Percentiles rank a stretch among this genome's conserved stretches.
These are phyloP conservation scores for Aechmea fasciata DNA, from an alignment of 176 grass and related monocot genomes.

Conservation along the genomic window DNA sequence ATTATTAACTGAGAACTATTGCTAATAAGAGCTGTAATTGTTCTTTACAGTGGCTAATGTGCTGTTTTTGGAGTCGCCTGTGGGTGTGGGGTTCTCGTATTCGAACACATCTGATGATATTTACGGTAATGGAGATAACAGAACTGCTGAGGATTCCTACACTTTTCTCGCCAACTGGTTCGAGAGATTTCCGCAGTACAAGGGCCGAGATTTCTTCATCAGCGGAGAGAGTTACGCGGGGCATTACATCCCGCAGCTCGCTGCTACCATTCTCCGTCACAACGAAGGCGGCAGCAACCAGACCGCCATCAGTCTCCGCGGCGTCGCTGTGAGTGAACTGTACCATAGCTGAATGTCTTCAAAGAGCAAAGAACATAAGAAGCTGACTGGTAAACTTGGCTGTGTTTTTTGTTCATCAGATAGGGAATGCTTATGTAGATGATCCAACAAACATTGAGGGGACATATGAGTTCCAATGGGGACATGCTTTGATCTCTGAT, in stretches of 20 bases:
- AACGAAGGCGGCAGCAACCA: slow-evolving; percentile 8
- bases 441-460: background rate
- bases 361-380: no score
- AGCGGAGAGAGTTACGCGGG: slow-evolving; percentile 64
- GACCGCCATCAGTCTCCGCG: slow-evolving; percentile 20
- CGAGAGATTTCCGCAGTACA: slow-evolving; percentile 61
- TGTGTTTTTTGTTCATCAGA: background rate
- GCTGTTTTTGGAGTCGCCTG: slow-evolving; percentile 33
- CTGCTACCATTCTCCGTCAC: slow-evolving; percentile 21
- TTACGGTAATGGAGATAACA: slow-evolving; percentile 1
- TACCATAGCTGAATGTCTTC: slow-evolving; percentile 16
- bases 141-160: slow-evolving; percentile 21
- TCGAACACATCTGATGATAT: slow-evolving; percentile 17
- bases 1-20: background rate
- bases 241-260: slow-evolving; percentile 56
- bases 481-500: slow-evolving; percentile 9
- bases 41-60: slow-evolving; percentile 21
- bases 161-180: slow-evolving; percentile 50
- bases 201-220: slow-evolving; percentile 39
- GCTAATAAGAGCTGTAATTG: no score
- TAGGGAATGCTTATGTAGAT: slow-evolving; percentile 15
- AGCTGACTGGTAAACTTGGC: background rate
- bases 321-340: slow-evolving; percentile 30
- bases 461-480: slow-evolving; percentile 1
- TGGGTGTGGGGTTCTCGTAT: slow-evolving; percentile 23